phyloP scores from a whole-genome alignment of 331 rosid genomes.

The Rhamnella rubrinervis region DNA sequence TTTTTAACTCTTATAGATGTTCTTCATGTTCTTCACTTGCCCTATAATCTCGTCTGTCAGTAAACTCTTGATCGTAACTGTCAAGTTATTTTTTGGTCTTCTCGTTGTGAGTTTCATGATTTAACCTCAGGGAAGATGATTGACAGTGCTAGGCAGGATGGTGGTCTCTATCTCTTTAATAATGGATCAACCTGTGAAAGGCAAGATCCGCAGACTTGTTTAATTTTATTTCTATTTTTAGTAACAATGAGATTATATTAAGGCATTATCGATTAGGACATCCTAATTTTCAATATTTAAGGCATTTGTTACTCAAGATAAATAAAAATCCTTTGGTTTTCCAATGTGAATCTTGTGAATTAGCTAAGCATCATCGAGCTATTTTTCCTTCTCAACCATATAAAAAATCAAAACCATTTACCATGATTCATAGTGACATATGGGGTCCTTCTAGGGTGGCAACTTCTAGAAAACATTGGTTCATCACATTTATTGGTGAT shows the following conservation, averaged over 20 bases:
- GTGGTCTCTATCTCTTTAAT: background rate
- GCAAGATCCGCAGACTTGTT: background rate
- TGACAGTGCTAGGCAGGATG: background rate
- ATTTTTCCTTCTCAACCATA: too few relatives aligned
- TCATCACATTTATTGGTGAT: too few relatives aligned
- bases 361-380: too few relatives aligned
- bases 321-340: too few relatives aligned
- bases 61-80: background rate
- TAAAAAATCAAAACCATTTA: too few relatives aligned
- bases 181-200: background rate
- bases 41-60: background rate
- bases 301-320: background rate
- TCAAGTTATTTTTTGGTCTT: background rate
- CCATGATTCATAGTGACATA: too few relatives aligned
- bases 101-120: background rate
- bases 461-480: too few relatives aligned
- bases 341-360: too few relatives aligned
- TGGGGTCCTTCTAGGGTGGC: too few relatives aligned
- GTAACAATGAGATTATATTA: background rate
- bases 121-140: background rate
- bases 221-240: background rate
- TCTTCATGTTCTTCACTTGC: background rate
- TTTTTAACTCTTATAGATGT: background rate
- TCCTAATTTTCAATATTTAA: background rate
- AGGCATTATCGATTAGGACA: background rate